Evolutionary conservation across 1,139 yeast genomes (phyloP), one percentile per base, ranked within the genome.

Genomic region (Suhomyces bolitotheri): DNA sequence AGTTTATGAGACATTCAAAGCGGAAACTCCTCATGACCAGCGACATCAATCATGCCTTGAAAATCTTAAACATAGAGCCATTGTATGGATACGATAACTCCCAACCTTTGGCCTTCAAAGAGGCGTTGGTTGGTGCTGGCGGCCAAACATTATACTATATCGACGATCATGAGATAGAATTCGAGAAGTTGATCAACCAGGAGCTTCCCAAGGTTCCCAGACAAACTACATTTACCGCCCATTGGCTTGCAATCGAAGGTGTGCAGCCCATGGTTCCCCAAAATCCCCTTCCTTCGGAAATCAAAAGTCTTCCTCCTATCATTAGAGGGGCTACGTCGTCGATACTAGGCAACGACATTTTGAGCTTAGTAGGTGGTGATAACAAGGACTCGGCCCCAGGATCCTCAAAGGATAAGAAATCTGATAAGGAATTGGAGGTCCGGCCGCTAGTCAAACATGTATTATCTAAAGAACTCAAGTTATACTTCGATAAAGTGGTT

Each of bases 231-330:
- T 90, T 86, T 57, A 88, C 97, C 0, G 96, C 97, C 2, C 99
- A 94, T 60, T 94, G 99, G 98, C 72, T 94, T 26, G 97, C 98
- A 1, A 87, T 94, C 40, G 99, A 94, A 62, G 99, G 99, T 36
- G 96, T 94, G 4, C 99, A 94, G 56, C 98, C 99, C 1, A 84
- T 94, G 34, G 92, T 94, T 39, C 95, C 97, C 2, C 98, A 94
- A 62, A 94, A 94, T 62, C 99, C 99, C 22, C 77, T 85, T 29
- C 79, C 90, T 16, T 73, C 81, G 27, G 95, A 84, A 49, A 79
- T 84, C 38, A 80, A 78, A 53, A 70, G 72, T 34, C 58, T 82
- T 16, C 82, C 86, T 26, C 84, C 90, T 2, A 67, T 78, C 12
- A 72, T 78, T 27, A 68, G 94, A 52, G 94, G 94, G 28, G 86